These are phyloP conservation scores for Melastoma malabathricum DNA, from an alignment of 345 rosid genomes.

Conservation along the genomic window DNA sequence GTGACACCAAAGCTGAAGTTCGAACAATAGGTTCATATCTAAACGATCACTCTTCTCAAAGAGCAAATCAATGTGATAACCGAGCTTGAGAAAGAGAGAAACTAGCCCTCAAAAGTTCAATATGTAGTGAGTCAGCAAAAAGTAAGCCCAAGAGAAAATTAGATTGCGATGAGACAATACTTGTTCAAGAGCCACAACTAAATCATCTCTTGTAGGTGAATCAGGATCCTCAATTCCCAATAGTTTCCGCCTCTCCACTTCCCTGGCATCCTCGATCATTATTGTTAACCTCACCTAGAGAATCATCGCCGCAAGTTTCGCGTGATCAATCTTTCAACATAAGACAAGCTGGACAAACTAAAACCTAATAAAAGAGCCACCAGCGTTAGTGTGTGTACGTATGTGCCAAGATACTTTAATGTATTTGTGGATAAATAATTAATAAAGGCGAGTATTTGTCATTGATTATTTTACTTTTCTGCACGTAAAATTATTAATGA, in stretches of 20 bases:
- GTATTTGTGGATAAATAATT: too few species aligned
- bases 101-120: too few species aligned
- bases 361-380: background rate
- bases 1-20: background rate
- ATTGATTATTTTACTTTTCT: too few species aligned
- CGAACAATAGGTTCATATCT: background rate
- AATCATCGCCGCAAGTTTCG: background rate
- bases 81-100: too few species aligned
- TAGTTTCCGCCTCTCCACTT: conserved; percentile 68
- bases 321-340: too few species aligned
- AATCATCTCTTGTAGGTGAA: conserved; percentile 71
- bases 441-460: too few species aligned
- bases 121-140: too few species aligned
- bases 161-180: conserved; percentile 13
- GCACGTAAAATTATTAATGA: too few species aligned
- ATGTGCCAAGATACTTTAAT: too few species aligned
- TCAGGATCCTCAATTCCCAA: conserved; percentile 74
- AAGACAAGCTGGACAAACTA: background rate
- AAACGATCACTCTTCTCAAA: too few species aligned
- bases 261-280: conserved; percentile 83
- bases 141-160: background rate
- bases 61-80: too few species aligned
- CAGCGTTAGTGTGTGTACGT: too few species aligned
- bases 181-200: conserved; percentile 66
- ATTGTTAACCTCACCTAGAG: conserved; percentile 64